Percentiles rank a stretch among this genome's conserved stretches.
Conservation (phyloP, 176 grass and related monocot species). For the Luzula sylvatica region DNA sequence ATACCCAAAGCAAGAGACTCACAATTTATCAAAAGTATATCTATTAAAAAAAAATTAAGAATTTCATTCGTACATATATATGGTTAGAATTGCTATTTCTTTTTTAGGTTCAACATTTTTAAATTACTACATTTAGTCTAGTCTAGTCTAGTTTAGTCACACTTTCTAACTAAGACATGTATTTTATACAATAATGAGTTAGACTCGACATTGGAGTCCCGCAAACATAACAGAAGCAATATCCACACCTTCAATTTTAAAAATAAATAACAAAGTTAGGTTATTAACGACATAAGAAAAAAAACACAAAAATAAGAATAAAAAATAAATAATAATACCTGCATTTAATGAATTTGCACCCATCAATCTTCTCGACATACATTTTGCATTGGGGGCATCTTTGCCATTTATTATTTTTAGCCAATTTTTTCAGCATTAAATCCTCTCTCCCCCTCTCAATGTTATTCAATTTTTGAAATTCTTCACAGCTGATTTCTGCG, state of each 20-base stretch:
- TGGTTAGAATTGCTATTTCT: too few species aligned
- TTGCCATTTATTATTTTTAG: constrained; percentile 49
- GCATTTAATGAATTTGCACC: constrained; percentile 60
- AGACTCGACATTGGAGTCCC: constrained; percentile 42
- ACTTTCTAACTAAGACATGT: constrained; percentile 6
- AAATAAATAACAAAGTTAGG: background rate
- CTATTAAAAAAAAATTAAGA: too few species aligned
- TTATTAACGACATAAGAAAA: background rate
- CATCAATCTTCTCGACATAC: constrained; percentile 48
- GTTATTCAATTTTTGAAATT: constrained; percentile 30
- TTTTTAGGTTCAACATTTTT: too few species aligned
- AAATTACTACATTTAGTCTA: too few species aligned
- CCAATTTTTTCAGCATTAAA: constrained; percentile 45
- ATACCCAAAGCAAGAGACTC: too few species aligned
- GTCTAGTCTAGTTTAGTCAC: too few species aligned
- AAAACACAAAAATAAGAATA: background rate
- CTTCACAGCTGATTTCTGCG: constrained; percentile 26
- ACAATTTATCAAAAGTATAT: too few species aligned
- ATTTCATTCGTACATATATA: too few species aligned
- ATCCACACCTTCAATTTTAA: constrained; percentile 36
- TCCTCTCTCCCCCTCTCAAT: constrained; percentile 41
- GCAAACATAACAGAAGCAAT: constrained; percentile 77
- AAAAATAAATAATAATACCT: constrained; percentile 33
- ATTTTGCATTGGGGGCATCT: constrained; percentile 73
- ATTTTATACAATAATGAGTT: constrained; percentile 36